Evolutionary conservation across 371 early-diverging fungal genomes (phyloP).

Genomic region (Phascolomyces articulosus): DNA sequence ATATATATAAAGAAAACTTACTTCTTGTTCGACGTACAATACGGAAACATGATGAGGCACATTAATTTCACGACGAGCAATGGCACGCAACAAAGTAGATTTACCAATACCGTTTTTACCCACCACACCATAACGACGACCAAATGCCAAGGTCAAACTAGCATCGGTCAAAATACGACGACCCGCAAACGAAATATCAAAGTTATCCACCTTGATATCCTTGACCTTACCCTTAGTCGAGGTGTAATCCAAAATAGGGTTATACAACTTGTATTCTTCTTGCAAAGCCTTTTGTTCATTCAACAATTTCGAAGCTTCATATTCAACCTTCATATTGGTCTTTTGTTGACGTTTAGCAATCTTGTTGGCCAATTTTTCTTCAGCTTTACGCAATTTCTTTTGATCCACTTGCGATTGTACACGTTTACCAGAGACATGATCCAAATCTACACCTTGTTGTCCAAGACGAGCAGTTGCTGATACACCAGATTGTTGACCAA

Average conservation of each 20-base stretch:
- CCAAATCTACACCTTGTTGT: constrained; percentile 60
- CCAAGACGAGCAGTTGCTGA: constrained; percentile 60
- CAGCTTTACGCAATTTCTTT: constrained; percentile 91
- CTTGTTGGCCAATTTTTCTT: constrained; percentile 89
- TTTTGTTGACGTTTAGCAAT: constrained; percentile 82
- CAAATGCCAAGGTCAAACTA: constrained; percentile 81
- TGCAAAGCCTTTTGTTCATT: constrained; percentile 73
- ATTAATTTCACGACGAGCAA: constrained; percentile 88
- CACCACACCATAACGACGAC: constrained; percentile 94
- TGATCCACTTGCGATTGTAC: constrained; percentile 89
- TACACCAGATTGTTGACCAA: constrained; percentile 54
- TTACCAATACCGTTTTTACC: constrained; percentile 99
- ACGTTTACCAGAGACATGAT: constrained; percentile 67
- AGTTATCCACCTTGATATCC: constrained; percentile 94
- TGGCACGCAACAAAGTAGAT: constrained; percentile 93
- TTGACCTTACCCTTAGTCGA: constrained; percentile 85
- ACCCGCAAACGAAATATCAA: constrained; percentile 95
- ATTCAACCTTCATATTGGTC: constrained; percentile 58
- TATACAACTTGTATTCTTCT: constrained; percentile 70
- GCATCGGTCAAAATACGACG: constrained; percentile 92
- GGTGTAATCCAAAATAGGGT: constrained; percentile 86
- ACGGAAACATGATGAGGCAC: constrained; percentile 90
- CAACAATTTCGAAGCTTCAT: constrained; percentile 83
- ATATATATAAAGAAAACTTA: too few relatives aligned
- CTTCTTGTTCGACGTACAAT: constrained; percentile 98